Conservation (phyloP, 2,329 filamentous ascomycete species). For the Lachnellula willkommii region DNA sequence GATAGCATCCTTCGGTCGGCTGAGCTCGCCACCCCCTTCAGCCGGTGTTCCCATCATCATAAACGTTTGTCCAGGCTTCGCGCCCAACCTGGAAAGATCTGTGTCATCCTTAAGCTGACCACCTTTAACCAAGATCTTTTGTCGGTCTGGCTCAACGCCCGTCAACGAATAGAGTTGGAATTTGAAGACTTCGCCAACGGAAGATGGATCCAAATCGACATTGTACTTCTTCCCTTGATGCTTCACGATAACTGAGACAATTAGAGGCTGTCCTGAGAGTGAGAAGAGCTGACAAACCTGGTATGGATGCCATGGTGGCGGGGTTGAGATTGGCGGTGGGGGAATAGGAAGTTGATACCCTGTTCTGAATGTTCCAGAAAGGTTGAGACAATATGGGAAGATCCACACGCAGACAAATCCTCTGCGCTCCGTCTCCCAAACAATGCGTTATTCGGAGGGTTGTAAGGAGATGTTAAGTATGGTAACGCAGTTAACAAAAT, state of each 20-base stretch:
- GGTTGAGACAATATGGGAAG: neutral
- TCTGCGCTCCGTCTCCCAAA: neutral
- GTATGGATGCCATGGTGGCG: slow-evolving; percentile 31
- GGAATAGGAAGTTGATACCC: neutral
- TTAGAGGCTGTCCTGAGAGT: slow-evolving; percentile 14
- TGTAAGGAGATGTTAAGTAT: neutral
- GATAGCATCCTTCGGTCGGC: slow-evolving; percentile 71
- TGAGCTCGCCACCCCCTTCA: slow-evolving; percentile 51
- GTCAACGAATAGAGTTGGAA: slow-evolving; percentile 93
- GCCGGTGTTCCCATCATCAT: slow-evolving; percentile 96
- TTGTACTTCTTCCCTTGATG: slow-evolving; percentile 95
- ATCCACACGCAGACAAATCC: neutral
- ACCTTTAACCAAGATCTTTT: slow-evolving; percentile 93
- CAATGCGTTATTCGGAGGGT: neutral
- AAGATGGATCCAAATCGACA: slow-evolving; percentile 79
- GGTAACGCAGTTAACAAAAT: neutral
- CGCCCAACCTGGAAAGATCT: slow-evolving; percentile 72
- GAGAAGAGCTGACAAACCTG: slow-evolving; percentile 23
- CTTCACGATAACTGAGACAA: slow-evolving; percentile 72
- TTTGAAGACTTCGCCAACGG: slow-evolving; percentile 90
- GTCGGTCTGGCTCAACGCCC: slow-evolving; percentile 89
- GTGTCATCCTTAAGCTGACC: slow-evolving; percentile 95
- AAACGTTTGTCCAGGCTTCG: slow-evolving; percentile 80
- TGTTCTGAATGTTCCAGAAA: neutral
- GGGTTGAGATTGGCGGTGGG: slow-evolving; percentile 18